A percentile compares a stretch with the other conserved stretches of the same genome.
These are phyloP conservation scores for Pluteus cervinus DNA, from an alignment of 768 basidiomycete genomes.

Conservation along the genomic window DNA sequence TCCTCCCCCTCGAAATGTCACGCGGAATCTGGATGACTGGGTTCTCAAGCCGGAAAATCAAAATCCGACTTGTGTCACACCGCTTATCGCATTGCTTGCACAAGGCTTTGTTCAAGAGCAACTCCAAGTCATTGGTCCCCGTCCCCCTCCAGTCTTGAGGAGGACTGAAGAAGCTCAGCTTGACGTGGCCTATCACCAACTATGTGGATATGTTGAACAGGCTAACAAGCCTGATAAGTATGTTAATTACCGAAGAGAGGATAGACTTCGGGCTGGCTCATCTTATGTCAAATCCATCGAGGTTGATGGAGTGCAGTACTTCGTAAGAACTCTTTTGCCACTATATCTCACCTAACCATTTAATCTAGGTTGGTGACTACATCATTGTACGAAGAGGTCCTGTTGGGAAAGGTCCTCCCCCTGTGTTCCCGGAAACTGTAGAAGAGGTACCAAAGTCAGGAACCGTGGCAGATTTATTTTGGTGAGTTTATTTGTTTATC, in stretches of 20 bases:
- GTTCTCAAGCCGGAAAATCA: slow-evolving; percentile 52
- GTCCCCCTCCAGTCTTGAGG: slow-evolving; percentile 23
- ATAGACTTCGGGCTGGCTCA: slow-evolving; percentile 26
- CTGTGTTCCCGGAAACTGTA: slow-evolving; percentile 25
- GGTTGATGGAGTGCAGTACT: slow-evolving; percentile 38
- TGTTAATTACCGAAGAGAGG: slow-evolving; percentile 23
- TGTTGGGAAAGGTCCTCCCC: slow-evolving; percentile 19
- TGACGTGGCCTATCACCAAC: slow-evolving; percentile 13
- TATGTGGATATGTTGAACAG: slow-evolving; percentile 22
- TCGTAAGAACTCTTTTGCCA: slow-evolving; percentile 23
- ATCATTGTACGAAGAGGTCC: slow-evolving; percentile 43
- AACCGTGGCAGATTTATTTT: slow-evolving; percentile 55
- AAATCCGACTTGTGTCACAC: slow-evolving; percentile 57
- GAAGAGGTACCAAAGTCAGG: slow-evolving; percentile 29
- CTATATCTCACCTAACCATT: neutral
- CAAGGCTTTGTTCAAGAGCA: slow-evolving; percentile 46
- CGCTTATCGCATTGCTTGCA: slow-evolving; percentile 47
- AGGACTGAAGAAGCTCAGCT: slow-evolving; percentile 18
- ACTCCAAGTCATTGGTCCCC: slow-evolving; percentile 47
- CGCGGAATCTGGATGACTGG: slow-evolving; percentile 45
- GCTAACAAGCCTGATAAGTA: slow-evolving; percentile 17
- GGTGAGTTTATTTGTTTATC: slow-evolving; percentile 30
- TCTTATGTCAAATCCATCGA: slow-evolving; percentile 31
- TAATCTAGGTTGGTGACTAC: slow-evolving; percentile 53
- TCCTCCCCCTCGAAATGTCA: slow-evolving; percentile 12